These are phyloP conservation scores for Straminergon stramineum DNA, from an alignment of 225 moss, liverwort and hornwort genomes.

Conservation along the genomic window DNA sequence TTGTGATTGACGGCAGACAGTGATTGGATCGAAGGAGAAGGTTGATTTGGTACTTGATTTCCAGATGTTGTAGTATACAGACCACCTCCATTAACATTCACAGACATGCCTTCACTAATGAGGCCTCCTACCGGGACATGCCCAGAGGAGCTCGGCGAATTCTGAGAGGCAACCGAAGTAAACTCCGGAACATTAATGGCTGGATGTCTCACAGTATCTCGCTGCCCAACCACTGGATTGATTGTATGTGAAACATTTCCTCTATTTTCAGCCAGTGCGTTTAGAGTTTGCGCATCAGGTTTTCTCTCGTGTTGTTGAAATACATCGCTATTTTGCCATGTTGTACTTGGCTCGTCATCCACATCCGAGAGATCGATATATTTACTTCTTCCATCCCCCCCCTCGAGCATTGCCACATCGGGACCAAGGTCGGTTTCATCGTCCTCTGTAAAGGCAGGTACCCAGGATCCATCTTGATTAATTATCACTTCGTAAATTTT, in stretches of 20 bases:
- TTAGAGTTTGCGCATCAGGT: constrained; percentile 27
- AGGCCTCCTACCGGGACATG: constrained; percentile 8
- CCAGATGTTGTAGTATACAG: constrained; percentile 6
- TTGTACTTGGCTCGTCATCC: constrained; percentile 8
- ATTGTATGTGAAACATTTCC: neutral
- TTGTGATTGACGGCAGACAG: constrained; percentile 31
- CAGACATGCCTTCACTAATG: neutral
- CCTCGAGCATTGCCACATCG: constrained; percentile 12
- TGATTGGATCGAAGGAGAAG: constrained; percentile 23
- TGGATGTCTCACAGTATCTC: neutral
- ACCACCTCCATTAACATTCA: neutral
- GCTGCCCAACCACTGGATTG: neutral
- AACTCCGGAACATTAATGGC: constrained; percentile 7
- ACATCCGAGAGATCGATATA: constrained; percentile 45
- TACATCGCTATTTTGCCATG: neutral
- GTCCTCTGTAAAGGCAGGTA: constrained; percentile 16
- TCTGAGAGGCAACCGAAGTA: neutral
- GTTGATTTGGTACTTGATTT: constrained; percentile 13
- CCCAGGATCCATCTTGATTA: constrained; percentile 71
- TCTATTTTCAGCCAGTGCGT: constrained; percentile 3
- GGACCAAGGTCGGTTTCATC: neutral
- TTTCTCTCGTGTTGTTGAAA: constrained; percentile 29
- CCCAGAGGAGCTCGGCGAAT: constrained; percentile 3
- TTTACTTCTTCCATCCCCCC: neutral
- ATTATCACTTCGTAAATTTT: constrained; percentile 62